These are phyloP conservation scores for Cucumis cinereus DNA, from an alignment of 306 rosid genomes.

Conservation along the genomic window DNA sequence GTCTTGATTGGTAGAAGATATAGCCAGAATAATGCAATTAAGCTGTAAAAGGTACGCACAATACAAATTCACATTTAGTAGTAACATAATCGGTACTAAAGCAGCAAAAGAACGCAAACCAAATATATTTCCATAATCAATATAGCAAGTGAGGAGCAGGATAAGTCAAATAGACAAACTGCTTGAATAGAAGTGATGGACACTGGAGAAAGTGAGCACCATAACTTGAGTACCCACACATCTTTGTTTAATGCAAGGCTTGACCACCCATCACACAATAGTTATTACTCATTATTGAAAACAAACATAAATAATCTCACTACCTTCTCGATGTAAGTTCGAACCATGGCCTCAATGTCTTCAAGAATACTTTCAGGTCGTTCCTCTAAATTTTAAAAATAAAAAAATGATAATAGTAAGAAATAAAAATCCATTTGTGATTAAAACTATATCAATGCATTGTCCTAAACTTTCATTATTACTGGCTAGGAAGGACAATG, in stretches of 20 bases:
- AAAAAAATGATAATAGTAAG: no score
- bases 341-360: conserved; percentile 89
- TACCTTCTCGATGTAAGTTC: conserved; percentile 82
- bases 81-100: not conserved
- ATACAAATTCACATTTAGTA: not conserved
- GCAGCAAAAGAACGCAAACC: not conserved
- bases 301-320: not conserved
- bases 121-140: not conserved
- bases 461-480: no score
- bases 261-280: not conserved
- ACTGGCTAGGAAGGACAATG: no score
- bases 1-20: conserved; percentile 92
- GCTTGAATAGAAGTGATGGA: not conserved
- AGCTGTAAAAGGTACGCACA: conserved; percentile 36
- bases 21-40: conserved; percentile 68
- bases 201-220: not conserved
- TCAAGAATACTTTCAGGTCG: conserved; percentile 82
- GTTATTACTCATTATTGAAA: not conserved
- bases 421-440: not conserved
- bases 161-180: not conserved
- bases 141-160: not conserved
- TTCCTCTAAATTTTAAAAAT: conserved; percentile 50
- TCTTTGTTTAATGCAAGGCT: no score
- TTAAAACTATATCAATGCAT: not conserved
- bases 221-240: no score